Percentiles rank a stretch among this genome's conserved stretches.
phyloP scores from a whole-genome alignment of 140 eudicot species.

The Flaveria floridana region DNA sequence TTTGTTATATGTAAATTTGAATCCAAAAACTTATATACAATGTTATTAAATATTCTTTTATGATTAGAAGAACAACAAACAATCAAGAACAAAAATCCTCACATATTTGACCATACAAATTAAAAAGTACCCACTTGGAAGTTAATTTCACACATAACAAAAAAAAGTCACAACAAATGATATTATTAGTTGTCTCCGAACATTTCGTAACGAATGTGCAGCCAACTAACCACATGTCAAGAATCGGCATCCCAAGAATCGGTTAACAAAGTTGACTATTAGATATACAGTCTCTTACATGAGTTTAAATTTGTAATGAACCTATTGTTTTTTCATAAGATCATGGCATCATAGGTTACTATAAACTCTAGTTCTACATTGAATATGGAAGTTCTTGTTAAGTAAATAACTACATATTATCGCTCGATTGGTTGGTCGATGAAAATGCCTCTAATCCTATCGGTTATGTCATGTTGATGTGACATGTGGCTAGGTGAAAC shows the following conservation, averaged over 20 bases:
- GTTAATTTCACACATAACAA: no score
- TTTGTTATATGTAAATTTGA: no score
- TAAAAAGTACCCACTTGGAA: no score
- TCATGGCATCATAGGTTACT: background rate
- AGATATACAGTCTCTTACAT: constrained; percentile 82
- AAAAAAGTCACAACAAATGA: no score
- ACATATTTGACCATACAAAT: no score
- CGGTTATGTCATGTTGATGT: constrained; percentile 60
- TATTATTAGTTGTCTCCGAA: no score
- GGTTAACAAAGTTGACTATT: constrained; percentile 73
- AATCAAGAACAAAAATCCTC: no score
- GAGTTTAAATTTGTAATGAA: constrained; percentile 81
- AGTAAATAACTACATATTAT: constrained; percentile 10
- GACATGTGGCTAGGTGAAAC: constrained; percentile 44
- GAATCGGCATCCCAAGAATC: constrained; percentile 47
- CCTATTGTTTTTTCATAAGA: constrained; percentile 41
- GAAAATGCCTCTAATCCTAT: constrained; percentile 80
- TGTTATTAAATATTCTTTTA: no score
- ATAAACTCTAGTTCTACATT: constrained; percentile 4
- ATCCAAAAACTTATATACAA: no score
- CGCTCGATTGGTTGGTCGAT: constrained; percentile 94
- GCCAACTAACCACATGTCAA: no score
- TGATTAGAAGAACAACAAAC: no score
- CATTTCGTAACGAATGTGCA: no score
- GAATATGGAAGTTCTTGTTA: background rate